phyloP scores from a whole-genome alignment of 306 rosid genomes.

The barrel medic (Medicago truncatula) region DNA sequence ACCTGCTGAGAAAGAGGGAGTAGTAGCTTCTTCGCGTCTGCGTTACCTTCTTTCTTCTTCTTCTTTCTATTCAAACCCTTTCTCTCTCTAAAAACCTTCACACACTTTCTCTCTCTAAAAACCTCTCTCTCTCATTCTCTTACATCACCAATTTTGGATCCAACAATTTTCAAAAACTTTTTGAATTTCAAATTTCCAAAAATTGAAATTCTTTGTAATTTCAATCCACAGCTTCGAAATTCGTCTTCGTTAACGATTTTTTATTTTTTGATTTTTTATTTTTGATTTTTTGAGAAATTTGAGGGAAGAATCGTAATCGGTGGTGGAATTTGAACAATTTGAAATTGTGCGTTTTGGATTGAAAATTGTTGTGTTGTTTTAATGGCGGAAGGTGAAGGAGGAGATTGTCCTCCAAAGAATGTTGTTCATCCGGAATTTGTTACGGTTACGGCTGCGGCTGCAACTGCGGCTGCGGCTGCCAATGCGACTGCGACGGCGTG shows the following conservation, averaged over 20 bases:
- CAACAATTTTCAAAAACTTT: neutral
- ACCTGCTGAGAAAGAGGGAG: slow-evolving; percentile 93
- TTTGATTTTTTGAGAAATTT: slow-evolving; percentile 7
- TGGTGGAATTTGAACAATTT: no score
- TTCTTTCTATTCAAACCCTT: slow-evolving; percentile 17
- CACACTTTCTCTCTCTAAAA: neutral
- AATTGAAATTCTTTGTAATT: slow-evolving; percentile 25
- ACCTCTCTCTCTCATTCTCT: slow-evolving; percentile 2
- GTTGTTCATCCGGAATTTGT: slow-evolving; percentile 48
- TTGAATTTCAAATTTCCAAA: neutral
- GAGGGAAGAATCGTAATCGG: no score
- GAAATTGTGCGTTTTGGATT: slow-evolving; percentile 16
- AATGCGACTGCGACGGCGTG: slow-evolving; percentile 42
- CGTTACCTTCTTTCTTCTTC: slow-evolving; percentile 33
- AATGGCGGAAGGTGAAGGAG: slow-evolving; percentile 89
- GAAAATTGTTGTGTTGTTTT: slow-evolving; percentile 46
- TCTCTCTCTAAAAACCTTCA: slow-evolving; percentile 26
- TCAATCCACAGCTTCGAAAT: slow-evolving; percentile 45
- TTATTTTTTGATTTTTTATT: slow-evolving; percentile 20
- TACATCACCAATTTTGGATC: slow-evolving; percentile 32
- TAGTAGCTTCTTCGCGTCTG: slow-evolving; percentile 17
- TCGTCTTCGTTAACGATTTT: slow-evolving; percentile 49
- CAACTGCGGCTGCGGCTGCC: slow-evolving; percentile 29
- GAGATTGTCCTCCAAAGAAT: slow-evolving; percentile 61
- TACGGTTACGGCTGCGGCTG: slow-evolving; percentile 35